Evolutionary conservation across 2,329 filamentous ascomycete genomes (phyloP).

Genomic region (Elsinoe batatas): DNA sequence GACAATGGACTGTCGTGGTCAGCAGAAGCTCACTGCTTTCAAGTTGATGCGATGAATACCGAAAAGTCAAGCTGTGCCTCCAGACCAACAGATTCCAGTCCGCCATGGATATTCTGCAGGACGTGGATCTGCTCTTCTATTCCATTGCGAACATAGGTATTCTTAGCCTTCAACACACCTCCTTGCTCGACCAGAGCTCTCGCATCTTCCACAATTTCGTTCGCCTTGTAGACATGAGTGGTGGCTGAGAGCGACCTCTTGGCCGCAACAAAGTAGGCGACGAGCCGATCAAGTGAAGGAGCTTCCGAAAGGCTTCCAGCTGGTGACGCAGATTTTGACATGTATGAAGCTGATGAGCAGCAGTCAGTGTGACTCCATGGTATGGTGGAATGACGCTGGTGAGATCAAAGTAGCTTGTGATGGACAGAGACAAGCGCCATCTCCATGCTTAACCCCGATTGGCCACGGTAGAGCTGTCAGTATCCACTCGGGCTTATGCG

Average conservation of each 20-base stretch:
- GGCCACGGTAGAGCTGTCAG: not conserved
- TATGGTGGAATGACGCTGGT: not conserved
- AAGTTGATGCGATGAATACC: conserved; percentile 19
- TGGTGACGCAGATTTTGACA: conserved; percentile 29
- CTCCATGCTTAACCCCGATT: not conserved
- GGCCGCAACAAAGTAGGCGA: conserved; percentile 73
- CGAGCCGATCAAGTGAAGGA: conserved; percentile 60
- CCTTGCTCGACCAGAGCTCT: conserved; percentile 68
- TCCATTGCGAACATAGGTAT: conserved; percentile 33
- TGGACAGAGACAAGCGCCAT: not conserved
- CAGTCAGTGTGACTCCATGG: not conserved
- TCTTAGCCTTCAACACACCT: conserved; percentile 54
- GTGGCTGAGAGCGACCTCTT: conserved; percentile 83
- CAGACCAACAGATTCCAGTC: conserved; percentile 33
- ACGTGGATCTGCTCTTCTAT: conserved; percentile 36
- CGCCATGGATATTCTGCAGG: conserved; percentile 34
- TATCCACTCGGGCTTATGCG: too few relatives aligned
- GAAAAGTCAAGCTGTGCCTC: conserved; percentile 37
- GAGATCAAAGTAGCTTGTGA: conserved; percentile 1
- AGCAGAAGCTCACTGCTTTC: not conserved
- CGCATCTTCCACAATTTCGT: conserved; percentile 71
- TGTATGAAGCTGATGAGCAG: not conserved
- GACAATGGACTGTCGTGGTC: conserved; percentile 41
- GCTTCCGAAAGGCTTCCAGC: conserved; percentile 32
- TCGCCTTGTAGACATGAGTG: conserved; percentile 65